Evolutionary conservation across 2,329 filamentous ascomycete genomes (phyloP).

Genomic region (Huntiella moniliformis): DNA sequence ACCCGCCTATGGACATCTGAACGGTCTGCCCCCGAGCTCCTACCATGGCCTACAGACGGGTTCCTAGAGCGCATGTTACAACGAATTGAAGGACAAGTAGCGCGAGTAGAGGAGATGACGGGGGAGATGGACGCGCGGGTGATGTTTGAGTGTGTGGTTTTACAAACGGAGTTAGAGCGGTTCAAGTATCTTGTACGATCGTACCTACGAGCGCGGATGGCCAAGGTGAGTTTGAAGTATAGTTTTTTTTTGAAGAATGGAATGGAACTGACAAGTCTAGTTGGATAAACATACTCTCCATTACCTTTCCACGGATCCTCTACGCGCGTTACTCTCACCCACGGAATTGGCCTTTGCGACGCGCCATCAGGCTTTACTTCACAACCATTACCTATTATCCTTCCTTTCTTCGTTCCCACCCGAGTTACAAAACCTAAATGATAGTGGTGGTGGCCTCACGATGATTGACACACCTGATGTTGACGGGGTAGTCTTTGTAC

Average conservation of each 20-base stretch:
- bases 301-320: conserved; percentile 40
- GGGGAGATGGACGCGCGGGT: conserved; percentile 74
- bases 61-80: conserved; percentile 70
- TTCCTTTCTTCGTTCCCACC: conserved; percentile 72
- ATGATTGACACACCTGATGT: conserved; percentile 84
- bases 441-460: conserved; percentile 62
- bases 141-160: conserved; percentile 83
- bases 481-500: conserved; percentile 68
- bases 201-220: conserved; percentile 65
- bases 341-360: conserved; percentile 69
- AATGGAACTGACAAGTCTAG: conserved; percentile 21
- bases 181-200: conserved; percentile 82
- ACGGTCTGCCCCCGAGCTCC: conserved; percentile 71
- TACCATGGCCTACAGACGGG: conserved; percentile 46
- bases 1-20: conserved; percentile 90
- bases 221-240: conserved; percentile 43
- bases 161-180: conserved; percentile 88
- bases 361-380: conserved; percentile 66
- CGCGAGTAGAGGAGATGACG: conserved; percentile 56
- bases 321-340: conserved; percentile 47
- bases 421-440: conserved; percentile 67
- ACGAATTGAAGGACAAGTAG: conserved; percentile 50
- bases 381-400: conserved; percentile 66
- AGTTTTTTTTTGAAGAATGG: not conserved
- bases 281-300: conserved; percentile 62